Evolutionary conservation across 2,329 filamentous ascomycete species (phyloP), one percentile per base, ranked within the genome.

Genomic region (Colletotrichum sp.): DNA sequence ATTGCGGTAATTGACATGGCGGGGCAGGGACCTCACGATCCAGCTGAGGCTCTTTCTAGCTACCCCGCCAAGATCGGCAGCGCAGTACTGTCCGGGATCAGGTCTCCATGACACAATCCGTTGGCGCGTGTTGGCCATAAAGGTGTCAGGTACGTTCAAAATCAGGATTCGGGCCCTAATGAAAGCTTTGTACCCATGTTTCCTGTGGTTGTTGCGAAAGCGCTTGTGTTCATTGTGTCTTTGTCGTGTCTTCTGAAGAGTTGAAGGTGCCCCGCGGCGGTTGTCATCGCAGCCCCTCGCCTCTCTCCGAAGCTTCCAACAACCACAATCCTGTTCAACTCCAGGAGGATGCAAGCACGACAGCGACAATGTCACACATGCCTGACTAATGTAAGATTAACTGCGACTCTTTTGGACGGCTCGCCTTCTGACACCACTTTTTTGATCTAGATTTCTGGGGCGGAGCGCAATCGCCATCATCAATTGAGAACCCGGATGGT

Each of bases 401-500:
- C 34, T 64, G 32, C 24, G 32, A 52, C 55, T 59, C 39, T 60
- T 43, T 57, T 18, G 10, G 57, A 36, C 16, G 59, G 59, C 15
- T 36, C 24, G 30, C 43, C 16, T 18, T 48, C 21, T 66, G 34
- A 75, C 43, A 68, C 73, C 73, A 64, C 28, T 67, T 67, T 57
- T 66, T 59, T 34, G 24, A 34, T 39, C 34, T 21, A 21, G 43
- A 68, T 48, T 36, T 72, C 70, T 75, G 74, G 70, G 71, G 74
- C 74, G 70, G 43, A 68, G 32, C 34, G 43, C 64, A 60, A 36
- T 59, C 39, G 63, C 60, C 64, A 66, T 76, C 74, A 65, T 69
- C 48, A 30, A 52, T 34, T 73, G 74, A 76, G 74, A 65, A 76
- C 74, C 74, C 65, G 32, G 74, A 76, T 76, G 74, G 73, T 21